phyloP scores from a whole-genome alignment of 768 basidiomycete species.

The Tephrocybe sp. region DNA sequence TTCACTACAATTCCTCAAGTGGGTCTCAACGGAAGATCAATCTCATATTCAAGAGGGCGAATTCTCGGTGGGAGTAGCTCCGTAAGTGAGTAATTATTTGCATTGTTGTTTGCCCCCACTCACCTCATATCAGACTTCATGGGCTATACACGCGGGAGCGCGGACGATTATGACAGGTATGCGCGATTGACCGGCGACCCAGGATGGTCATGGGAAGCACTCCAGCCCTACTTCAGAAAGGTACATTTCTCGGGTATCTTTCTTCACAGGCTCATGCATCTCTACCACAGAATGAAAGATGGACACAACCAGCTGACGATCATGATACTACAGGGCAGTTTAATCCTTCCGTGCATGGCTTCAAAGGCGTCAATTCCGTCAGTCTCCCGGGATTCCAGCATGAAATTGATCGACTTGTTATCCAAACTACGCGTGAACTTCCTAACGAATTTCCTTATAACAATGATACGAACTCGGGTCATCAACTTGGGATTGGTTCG shows the following conservation, averaged over 20 bases:
- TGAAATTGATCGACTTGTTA: conserved; percentile 29
- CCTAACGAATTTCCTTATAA: conserved; percentile 36
- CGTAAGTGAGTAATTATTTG: conserved; percentile 17
- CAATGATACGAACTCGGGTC: conserved; percentile 39
- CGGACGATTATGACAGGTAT: conserved; percentile 25
- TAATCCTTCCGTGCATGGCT: conserved; percentile 23
- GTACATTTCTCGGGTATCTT: conserved; percentile 1
- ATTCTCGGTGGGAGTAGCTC: conserved; percentile 25
- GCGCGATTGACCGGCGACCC: conserved; percentile 22
- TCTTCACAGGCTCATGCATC: background rate
- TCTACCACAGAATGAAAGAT: conserved; percentile 24
- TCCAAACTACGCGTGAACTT: conserved; percentile 32
- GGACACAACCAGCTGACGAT: conserved; percentile 24
- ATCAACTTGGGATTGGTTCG: conserved; percentile 36
- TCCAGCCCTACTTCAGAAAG: conserved; percentile 21
- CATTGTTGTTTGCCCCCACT: background rate
- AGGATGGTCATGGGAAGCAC: conserved; percentile 27
- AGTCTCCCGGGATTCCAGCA: conserved; percentile 23
- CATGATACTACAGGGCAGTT: conserved; percentile 28
- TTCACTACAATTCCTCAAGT: conserved; percentile 24
- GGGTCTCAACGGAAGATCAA: conserved; percentile 16
- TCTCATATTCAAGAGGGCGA: conserved; percentile 23
- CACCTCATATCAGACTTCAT: conserved; percentile 12
- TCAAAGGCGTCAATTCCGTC: conserved; percentile 24
- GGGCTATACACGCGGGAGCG: conserved; percentile 20